Evolutionary conservation across 2,329 filamentous ascomycete species (phyloP), one percentile per base, ranked within the genome.

Genomic region (Periconia sp.): DNA sequence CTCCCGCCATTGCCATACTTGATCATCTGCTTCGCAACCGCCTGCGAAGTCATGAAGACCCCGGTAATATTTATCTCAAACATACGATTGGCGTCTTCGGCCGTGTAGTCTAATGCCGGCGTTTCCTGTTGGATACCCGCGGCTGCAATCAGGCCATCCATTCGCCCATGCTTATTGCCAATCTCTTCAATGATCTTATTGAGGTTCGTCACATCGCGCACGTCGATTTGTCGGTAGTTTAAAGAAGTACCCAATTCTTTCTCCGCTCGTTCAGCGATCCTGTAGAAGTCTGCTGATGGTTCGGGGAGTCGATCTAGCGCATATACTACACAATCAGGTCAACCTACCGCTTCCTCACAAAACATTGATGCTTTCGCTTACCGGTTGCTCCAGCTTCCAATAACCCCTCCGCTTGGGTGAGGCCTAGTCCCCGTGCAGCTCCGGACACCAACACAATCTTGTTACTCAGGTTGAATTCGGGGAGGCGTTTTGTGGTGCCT

Each of bases 51-150:
- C 80, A 85, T 84, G 63, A 85, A 80, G 5, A 80, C 79, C 8
- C 82, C 82, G 0, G 80, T 84, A 36, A 84, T 73, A 55, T 83
- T 83, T 51, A 83, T 72, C 54, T 82, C 79, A 48, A 85, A 79
- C 81, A 85, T 85, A 43, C 72, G 77, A 55, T 84, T 83, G 40
- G 79, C 76, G 54, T 85, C 81, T 61, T 82, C 78, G 38, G 78
- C 74, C 2, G 76, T 76, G 66, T 95, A 95, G 35, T 95, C 89
- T 40, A 96, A 76, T 1, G 92, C 90, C 0, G 88, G 73, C 0
- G 84, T 90, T 72, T 95, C 89, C 70, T 95, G 87, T 72, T 95
- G 89, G 58, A 90, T 88, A 1, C 84, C 86, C 0, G 86, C 86
- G 0, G 85, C 85, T 0, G 85, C 85, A 34, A 96, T 83, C 41